phyloP scores from a whole-genome alignment of 345 rosid genomes.

The Lumnitzera littorea region DNA sequence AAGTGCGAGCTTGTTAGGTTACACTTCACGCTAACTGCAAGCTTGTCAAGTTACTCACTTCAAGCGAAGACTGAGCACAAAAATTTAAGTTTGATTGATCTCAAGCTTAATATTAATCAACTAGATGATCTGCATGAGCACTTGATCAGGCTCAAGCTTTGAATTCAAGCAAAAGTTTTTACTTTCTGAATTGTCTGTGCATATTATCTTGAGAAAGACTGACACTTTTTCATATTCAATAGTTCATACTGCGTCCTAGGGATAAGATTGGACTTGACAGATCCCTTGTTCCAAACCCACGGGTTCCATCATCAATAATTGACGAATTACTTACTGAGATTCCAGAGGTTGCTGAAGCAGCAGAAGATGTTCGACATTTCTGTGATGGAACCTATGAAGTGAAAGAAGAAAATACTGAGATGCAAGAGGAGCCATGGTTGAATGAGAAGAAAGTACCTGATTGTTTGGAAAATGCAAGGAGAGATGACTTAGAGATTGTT shows the following conservation, averaged over 20 bases:
- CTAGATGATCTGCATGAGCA: too few species aligned
- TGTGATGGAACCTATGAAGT: constrained; percentile 34
- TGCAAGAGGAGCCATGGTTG: constrained; percentile 58
- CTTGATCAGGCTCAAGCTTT: too few species aligned
- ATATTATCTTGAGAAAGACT: too few species aligned
- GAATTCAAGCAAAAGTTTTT: background rate
- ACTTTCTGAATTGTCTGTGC: background rate
- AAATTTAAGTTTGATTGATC: too few species aligned
- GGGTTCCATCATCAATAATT: constrained; percentile 37
- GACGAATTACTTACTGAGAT: constrained; percentile 59
- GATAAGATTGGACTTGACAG: constrained; percentile 71
- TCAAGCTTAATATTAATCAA: too few species aligned
- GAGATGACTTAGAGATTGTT: constrained; percentile 87
- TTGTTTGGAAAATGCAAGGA: constrained; percentile 66
- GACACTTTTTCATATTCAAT: constrained; percentile 8
- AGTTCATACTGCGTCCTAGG: constrained; percentile 92
- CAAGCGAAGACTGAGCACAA: too few species aligned
- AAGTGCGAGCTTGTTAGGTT: too few species aligned
- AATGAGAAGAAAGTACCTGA: constrained; percentile 45
- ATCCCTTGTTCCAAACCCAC: constrained; percentile 48
- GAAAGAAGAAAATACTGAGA: constrained; percentile 9
- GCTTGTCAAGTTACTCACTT: too few species aligned
- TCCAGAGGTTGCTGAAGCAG: constrained; percentile 66
- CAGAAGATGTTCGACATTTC: constrained; percentile 40
- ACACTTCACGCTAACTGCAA: too few species aligned